Percentiles rank a stretch among this genome's conserved stretches.
Conservation (phyloP, 176 grass and related monocot genomes). For the barley (Hordeum vulgare) region MorexV3_pseudomolecules_assembly NC_058520.1:490319794-490320293, state of each 20-base stretch:
- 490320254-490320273: too few relatives aligned
- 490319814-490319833: too few relatives aligned
- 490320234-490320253: not conserved
- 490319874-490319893: too few relatives aligned
- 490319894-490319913: too few relatives aligned
- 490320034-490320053: not conserved
- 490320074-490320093: not conserved
- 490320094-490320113: not conserved
- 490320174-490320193: not conserved
- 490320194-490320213: not conserved
- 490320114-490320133: not conserved
- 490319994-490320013: not conserved
- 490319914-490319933: not conserved
- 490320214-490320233: not conserved
- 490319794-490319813: too few relatives aligned
- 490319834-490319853: too few relatives aligned
- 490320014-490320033: not conserved
- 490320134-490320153: not conserved
- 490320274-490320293: too few relatives aligned
- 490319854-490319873: too few relatives aligned
- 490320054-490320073: not conserved
- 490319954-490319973: not conserved
- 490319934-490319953: not conserved
- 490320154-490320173: not conserved
- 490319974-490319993: not conserved